phyloP scores from a whole-genome alignment of 257 asterid genomes.

The Solanum okadae region DNA sequence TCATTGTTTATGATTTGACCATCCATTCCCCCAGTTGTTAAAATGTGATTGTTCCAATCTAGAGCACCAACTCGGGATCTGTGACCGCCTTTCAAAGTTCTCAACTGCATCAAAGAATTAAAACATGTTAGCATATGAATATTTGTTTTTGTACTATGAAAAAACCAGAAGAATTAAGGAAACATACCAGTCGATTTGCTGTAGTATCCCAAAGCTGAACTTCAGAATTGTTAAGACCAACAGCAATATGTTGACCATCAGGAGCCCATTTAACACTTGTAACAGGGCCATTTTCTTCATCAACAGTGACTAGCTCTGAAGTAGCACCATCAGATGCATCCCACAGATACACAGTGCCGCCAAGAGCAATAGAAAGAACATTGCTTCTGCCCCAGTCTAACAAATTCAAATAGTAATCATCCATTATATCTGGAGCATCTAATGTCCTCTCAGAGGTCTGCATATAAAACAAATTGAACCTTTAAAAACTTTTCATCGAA shows the following conservation, averaged over 20 bases:
- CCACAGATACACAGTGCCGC: constrained; percentile 75
- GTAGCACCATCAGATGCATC: constrained; percentile 74
- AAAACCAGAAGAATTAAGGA: not conserved
- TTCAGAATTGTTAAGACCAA: constrained; percentile 75
- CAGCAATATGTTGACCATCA: constrained; percentile 71
- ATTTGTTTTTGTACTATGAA: not conserved
- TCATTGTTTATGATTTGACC: constrained; percentile 75
- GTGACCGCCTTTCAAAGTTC: constrained; percentile 79
- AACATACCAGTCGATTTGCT: constrained; percentile 55
- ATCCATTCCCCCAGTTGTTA: constrained; percentile 97
- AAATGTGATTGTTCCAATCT: constrained; percentile 86
- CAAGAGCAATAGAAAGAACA: constrained; percentile 88
- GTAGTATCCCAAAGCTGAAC: constrained; percentile 95
- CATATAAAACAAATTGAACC: constrained; percentile 1
- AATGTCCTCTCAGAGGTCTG: constrained; percentile 93
- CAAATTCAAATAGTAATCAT: constrained; percentile 81
- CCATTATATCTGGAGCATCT: constrained; percentile 87
- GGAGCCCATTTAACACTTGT: constrained; percentile 97
- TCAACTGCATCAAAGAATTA: constrained; percentile 40
- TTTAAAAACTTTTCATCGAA: not conserved
- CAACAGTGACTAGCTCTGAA: constrained; percentile 70
- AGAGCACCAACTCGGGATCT: constrained; percentile 61
- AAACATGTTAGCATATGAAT: not conserved
- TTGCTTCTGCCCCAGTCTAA: constrained; percentile 94
- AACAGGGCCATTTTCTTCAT: constrained; percentile 79